Evolutionary conservation across 345 rosid genomes (phyloP), one percentile per base, ranked within the genome.

Genomic region (Linum trigynum): DNA sequence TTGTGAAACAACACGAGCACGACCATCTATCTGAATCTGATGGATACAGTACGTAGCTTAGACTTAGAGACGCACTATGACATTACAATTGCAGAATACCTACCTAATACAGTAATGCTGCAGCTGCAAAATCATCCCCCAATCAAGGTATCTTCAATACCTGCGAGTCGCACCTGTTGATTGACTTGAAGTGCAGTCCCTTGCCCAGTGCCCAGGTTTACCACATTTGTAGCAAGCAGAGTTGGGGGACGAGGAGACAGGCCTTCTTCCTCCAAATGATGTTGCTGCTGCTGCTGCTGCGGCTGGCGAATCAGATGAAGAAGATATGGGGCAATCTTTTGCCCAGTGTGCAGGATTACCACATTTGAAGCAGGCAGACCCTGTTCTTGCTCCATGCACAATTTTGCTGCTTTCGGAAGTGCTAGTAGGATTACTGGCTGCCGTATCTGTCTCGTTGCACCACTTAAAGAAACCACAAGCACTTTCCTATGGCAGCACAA

Each of bases 391-490:
- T 14, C 38, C 70, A 37, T 69, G 48, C 74, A 76, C 65, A 55
- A 66, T 71, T 53, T 56, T 57, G 62, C 17, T 65, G 0, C 57
- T 5, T 45, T 78, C 69, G 55, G 48, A 36, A 38, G 59, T 65
- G 65, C 50, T 62, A 38, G 70, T 55, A 55, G 62, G 53, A 57
- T 59, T 59, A 65, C 65, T 62, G 73, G 73, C 64, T 60, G 66
- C 65, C 7, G 59, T 73, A 6, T 73, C 50, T 10, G 71, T 66
- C 65, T 79, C 82, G 38, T 77, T 67, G 79, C 86, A 82, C 89
- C 89, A 82, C 74, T 84, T 84, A 74, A 84, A 84, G 83, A 77
- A 84, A 65, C 85, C 81, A 72, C 89, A 84, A 38, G 88, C 72
- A 6, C 67, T 10, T 65, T 39, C 78, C 82, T 78, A 37, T 38